phyloP scores from a whole-genome alignment of 495 filamentous ascomycete species.

The Rhizodiscina lignyota region DNA sequence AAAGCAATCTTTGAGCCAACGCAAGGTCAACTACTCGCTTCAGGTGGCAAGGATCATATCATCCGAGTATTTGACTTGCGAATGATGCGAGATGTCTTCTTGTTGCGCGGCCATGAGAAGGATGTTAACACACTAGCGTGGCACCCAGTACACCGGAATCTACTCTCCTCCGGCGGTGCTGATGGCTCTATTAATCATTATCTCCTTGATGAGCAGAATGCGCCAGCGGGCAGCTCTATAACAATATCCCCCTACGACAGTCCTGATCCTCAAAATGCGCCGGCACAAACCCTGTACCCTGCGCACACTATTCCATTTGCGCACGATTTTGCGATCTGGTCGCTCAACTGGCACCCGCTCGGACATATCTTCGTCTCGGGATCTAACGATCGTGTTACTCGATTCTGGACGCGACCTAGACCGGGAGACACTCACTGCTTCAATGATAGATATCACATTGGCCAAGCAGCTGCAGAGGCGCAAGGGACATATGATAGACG shows the following conservation, averaged over 20 bases:
- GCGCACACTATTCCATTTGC: slow-evolving; percentile 72
- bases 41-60: slow-evolving; percentile 80
- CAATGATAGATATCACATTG: slow-evolving; percentile 87
- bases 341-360: slow-evolving; percentile 89
- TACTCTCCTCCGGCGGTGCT: slow-evolving; percentile 79
- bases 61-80: slow-evolving; percentile 86
- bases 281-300: slow-evolving; percentile 74
- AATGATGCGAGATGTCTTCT: slow-evolving; percentile 94
- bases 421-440: slow-evolving; percentile 72
- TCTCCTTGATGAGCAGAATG: slow-evolving; percentile 78
- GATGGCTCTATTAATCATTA: slow-evolving; percentile 88
- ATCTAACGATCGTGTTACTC: slow-evolving; percentile 88
- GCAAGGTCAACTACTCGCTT: slow-evolving; percentile 70
- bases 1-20: slow-evolving; percentile 74
- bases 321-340: slow-evolving; percentile 91
- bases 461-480: slow-evolving; percentile 80
- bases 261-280: slow-evolving; percentile 56
- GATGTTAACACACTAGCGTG: slow-evolving; percentile 83
- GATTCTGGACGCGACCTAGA: slow-evolving; percentile 83
- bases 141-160: slow-evolving; percentile 78
- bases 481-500: slow-evolving; percentile 81
- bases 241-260: slow-evolving; percentile 70
- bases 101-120: slow-evolving; percentile 85
- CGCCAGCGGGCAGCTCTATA: slow-evolving; percentile 46
- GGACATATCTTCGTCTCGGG: slow-evolving; percentile 97